Base-by-base conservation (phyloP, 441 rosid genomes). In the Syzygium malaccense region DNA sequence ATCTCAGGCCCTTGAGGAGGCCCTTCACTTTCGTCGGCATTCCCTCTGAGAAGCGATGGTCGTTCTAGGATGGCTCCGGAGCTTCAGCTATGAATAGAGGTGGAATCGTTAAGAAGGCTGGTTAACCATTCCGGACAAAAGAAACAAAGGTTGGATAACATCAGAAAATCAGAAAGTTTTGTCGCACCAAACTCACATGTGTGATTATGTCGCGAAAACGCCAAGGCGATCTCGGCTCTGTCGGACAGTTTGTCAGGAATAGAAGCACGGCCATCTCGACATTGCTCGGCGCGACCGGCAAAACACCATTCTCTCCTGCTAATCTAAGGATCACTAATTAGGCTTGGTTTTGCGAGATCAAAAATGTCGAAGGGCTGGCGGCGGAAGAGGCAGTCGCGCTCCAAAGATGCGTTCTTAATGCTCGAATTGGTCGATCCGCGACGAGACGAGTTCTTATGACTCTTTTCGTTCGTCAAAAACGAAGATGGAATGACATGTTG, bases 1-100 rank as follows among this genome's bases (percentile, higher is more conserved):
- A 93, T 92, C 90, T 94, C 5, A 97, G 90, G 86, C 99, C 96
- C 88, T 90, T 94, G 3, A 94, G 85, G 85, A 97, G 92, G 79
- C 97, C 96, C 91, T 95, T 95, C 94, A 96, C 93, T 28, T 91
- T 93, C 19, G 93, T 89, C 13, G 90, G 55, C 92, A 91, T 89
- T 55, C 88, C 78, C 17, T 55, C 86, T 26, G 64, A 89, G 91
- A 89, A 75, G 48, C 0, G 9, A 51, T 0, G 9, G 1, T 41
- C 85, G 57, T 88, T 90, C 88, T 55, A 30, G 57, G 79, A 14
- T 62, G 86, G 55, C 13, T 86, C 62, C 18, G 18, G n/a, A 23
- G 51, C 83, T 75, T 37, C n/a, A 41, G 83, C n/a, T 37, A 41
- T 75, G 83, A 75, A 41, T 37, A 75, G 83, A 75, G 8, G n/a